These are phyloP conservation scores for Xylaria grammica DNA, from an alignment of 495 filamentous ascomycete genomes.

Conservation along the genomic window DNA sequence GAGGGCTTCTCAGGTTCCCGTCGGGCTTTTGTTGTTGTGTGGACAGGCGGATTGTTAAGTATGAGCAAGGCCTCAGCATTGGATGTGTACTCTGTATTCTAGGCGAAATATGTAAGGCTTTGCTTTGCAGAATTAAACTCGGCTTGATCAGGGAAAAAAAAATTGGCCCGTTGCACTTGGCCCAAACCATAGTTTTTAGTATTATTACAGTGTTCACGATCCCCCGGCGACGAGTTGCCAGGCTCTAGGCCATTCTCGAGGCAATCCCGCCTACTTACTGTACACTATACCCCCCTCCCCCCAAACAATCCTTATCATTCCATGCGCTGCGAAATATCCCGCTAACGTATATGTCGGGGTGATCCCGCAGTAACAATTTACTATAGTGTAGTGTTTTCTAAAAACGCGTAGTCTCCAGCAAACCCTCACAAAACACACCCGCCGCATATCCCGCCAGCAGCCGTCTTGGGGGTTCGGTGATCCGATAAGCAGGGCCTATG, in stretches of 20 bases:
- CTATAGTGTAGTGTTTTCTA: background rate
- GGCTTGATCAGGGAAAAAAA: background rate
- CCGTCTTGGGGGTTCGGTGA: background rate
- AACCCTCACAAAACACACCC: background rate
- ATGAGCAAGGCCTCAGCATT: background rate
- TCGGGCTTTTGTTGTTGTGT: background rate
- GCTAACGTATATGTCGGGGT: background rate
- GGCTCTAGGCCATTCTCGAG: background rate
- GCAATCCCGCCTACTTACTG: too few species aligned
- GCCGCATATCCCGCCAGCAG: background rate
- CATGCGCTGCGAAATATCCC: too few species aligned
- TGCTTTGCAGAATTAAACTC: too few species aligned
- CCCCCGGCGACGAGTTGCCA: too few species aligned
- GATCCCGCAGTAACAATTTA: too few species aligned
- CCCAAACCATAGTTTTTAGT: too few species aligned
- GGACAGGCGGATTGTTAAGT: background rate
- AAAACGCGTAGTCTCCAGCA: background rate
- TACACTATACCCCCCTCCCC: too few species aligned
- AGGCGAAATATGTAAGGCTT: background rate
- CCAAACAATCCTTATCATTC: too few species aligned
- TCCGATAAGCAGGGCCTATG: background rate
- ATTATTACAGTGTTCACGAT: background rate
- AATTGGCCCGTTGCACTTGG: too few species aligned
- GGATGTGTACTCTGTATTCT: too few species aligned
- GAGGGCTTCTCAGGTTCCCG: background rate